Percentiles rank a stretch among this genome's conserved stretches.
Conservation (phyloP, 768 basidiomycete species). For the Podaxis sp. region DNA sequence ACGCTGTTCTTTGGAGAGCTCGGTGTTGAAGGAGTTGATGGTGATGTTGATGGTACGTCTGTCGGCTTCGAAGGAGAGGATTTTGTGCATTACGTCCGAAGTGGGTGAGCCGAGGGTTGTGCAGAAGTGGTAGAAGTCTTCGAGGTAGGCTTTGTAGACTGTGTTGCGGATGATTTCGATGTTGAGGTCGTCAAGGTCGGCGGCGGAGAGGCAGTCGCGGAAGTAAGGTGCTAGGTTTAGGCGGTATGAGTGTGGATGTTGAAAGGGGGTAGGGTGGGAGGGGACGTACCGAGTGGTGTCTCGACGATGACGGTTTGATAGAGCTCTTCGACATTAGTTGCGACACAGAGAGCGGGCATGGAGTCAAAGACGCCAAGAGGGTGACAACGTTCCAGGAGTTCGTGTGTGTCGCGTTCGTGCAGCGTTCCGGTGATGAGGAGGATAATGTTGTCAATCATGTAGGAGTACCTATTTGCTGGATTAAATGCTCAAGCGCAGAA, state of each 20-base stretch:
- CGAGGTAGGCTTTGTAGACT: constrained; percentile 97
- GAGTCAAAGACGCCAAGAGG: constrained; percentile 97
- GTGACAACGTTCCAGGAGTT: constrained; percentile 94
- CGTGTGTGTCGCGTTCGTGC: constrained; percentile 96
- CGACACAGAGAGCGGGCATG: constrained; percentile 98
- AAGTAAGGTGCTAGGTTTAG: constrained; percentile 81
- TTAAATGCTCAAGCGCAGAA: constrained; percentile 15
- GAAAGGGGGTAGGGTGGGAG: constrained; percentile 1
- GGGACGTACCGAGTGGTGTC: constrained; percentile 84
- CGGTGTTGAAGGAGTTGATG: constrained; percentile 97
- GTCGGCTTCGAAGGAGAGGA: constrained; percentile 96
- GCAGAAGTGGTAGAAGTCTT: constrained; percentile 91
- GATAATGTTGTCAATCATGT: constrained; percentile 99
- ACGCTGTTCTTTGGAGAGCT: constrained; percentile 91
- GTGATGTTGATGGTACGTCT: constrained; percentile 97
- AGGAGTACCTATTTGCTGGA: constrained; percentile 69
- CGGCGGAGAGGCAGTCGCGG: constrained; percentile 90
- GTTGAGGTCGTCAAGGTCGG: constrained; percentile 97
- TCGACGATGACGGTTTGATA: constrained; percentile 97
- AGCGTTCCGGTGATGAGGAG: constrained; percentile 96
- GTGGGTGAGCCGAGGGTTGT: constrained; percentile 81
- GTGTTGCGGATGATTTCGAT: constrained; percentile 99
- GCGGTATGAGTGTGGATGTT: constrained; percentile 1
- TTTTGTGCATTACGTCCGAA: constrained; percentile 86
- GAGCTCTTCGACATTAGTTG: constrained; percentile 97